phyloP scores from a whole-genome alignment of 306 rosid species.

The Urtica urens region DNA sequence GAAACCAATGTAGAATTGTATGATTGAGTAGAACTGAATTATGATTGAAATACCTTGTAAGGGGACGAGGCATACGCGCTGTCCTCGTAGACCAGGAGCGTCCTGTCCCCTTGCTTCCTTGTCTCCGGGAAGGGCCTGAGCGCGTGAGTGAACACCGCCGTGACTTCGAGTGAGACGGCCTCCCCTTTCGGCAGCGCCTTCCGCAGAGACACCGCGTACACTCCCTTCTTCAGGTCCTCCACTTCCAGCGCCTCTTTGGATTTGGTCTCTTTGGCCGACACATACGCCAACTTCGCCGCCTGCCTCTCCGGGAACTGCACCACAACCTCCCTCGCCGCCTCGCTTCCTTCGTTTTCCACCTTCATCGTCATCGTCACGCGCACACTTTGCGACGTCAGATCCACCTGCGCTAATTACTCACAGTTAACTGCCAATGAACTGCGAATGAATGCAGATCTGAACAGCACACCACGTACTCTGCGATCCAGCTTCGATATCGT shows the following conservation, averaged over 20 bases:
- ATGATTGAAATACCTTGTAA: too few relatives aligned
- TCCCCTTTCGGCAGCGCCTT: constrained; percentile 71
- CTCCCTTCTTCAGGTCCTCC: constrained; percentile 38
- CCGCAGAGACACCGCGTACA: constrained; percentile 67
- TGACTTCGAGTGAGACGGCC: constrained; percentile 45
- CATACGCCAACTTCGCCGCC: constrained; percentile 53
- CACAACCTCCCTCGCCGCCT: constrained; percentile 42
- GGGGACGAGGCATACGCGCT: constrained; percentile 77
- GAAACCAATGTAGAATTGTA: too few relatives aligned
- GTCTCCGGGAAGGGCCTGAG: constrained; percentile 82
- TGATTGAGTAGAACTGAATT: too few relatives aligned
- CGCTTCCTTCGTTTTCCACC: constrained; percentile 72
- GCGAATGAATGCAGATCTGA: background rate
- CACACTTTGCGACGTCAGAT: constrained; percentile 75
- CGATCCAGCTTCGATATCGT: constrained; percentile 86
- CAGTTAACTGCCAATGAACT: background rate
- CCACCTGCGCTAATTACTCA: constrained; percentile 45
- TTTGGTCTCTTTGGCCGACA: constrained; percentile 56
- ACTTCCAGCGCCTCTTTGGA: constrained; percentile 45
- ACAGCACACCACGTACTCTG: constrained; percentile 48
- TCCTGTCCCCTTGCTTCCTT: constrained; percentile 75
- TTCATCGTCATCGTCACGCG: constrained; percentile 66
- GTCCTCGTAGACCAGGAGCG: constrained; percentile 73
- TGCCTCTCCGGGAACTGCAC: constrained; percentile 60
- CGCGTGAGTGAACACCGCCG: constrained; percentile 53